Evolutionary conservation across 1,284 basidiomycete species (phyloP), one percentile per base, ranked within the genome.

Genomic region (Apiotrichum montevideense): DNA sequence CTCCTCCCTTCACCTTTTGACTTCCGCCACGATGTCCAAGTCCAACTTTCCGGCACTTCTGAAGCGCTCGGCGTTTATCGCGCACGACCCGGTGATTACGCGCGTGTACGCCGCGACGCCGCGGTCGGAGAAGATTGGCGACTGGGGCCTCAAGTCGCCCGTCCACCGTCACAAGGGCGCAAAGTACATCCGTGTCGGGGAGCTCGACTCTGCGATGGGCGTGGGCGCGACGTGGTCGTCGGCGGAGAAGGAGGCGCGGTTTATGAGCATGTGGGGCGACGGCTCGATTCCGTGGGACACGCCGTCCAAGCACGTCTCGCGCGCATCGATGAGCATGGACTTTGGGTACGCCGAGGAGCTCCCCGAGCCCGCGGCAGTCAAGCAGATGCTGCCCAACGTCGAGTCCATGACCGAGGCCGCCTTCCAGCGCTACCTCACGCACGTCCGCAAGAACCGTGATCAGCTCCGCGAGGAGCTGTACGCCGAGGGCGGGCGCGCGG

Each of bases 101-200:
- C 70, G 75, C 33, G 66, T 77, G 54, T 77, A 77, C 66, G 69
- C 71, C 35, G 67, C 72, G 8, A 66, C 68, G 13, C 67, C 70
- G 6, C 59, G 62, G 45, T 46, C 61, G 3, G 34, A 32, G 10
- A 53, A 61, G 39, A 62, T 66, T 46, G 67, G 66, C 41, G 75
- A 77, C 58, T 77, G 63, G 62, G 75, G 75, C 35, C 63, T 77
- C 54, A 77, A 77, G 60, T 70, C 64, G 57, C 57, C 69, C 33
- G 59, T 76, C 3, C 63, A 66, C 49, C 63, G 67, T 3, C 45
- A 59, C 10, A 66, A 63, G 35, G 65, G 66, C 14, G 66, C 71
- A 4, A 62, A 61, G 41, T 72, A 72, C 61, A 71, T 77, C 55
- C 64, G 67, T 34, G 66, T 77, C 37, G 48, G 56, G 35, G 44